Conservation (phyloP, 2,329 filamentous ascomycete species). For the Fusarium sp. region DNA sequence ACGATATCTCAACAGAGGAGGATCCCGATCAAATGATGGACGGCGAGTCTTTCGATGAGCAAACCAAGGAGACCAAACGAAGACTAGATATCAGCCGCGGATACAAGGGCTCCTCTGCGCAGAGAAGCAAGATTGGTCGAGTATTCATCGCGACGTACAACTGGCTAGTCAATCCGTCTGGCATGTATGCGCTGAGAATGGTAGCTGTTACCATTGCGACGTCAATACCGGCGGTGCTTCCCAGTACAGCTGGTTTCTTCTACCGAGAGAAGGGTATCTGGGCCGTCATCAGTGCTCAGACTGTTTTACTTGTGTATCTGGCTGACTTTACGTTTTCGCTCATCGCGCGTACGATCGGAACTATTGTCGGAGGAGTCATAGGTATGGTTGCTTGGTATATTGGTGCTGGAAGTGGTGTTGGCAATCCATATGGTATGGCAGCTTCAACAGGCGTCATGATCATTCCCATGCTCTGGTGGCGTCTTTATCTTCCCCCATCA, state of each 20-base stretch:
- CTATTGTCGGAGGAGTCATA: slow-evolving; percentile 56
- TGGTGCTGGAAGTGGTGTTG: slow-evolving; percentile 56
- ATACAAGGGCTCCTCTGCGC: slow-evolving; percentile 15
- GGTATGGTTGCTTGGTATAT: slow-evolving; percentile 62
- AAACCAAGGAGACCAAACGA: slow-evolving; percentile 48
- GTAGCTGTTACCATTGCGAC: slow-evolving; percentile 57
- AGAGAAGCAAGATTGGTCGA: slow-evolving; percentile 32
- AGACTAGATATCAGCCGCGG: slow-evolving; percentile 49
- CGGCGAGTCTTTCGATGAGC: slow-evolving; percentile 41
- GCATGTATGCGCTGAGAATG: slow-evolving; percentile 58
- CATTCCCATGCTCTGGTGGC: slow-evolving; percentile 48
- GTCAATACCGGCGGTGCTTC: slow-evolving; percentile 53
- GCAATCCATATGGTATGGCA: slow-evolving; percentile 60
- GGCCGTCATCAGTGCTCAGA: slow-evolving; percentile 62
- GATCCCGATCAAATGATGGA: slow-evolving; percentile 34
- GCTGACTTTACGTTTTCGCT: slow-evolving; percentile 60
- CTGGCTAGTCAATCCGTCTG: slow-evolving; percentile 55
- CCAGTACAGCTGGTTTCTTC: slow-evolving; percentile 57
- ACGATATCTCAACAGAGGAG: slow-evolving; percentile 27
- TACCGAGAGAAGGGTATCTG: slow-evolving; percentile 62
- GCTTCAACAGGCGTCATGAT: slow-evolving; percentile 54
- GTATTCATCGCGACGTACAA: slow-evolving; percentile 45
- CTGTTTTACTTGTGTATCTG: slow-evolving; percentile 58
- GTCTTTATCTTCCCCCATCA: slow-evolving; percentile 46
- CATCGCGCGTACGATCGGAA: slow-evolving; percentile 52